Evolutionary conservation across 2,329 filamentous ascomycete species (phyloP).

Genomic region (Orbilia javanica): DNA sequence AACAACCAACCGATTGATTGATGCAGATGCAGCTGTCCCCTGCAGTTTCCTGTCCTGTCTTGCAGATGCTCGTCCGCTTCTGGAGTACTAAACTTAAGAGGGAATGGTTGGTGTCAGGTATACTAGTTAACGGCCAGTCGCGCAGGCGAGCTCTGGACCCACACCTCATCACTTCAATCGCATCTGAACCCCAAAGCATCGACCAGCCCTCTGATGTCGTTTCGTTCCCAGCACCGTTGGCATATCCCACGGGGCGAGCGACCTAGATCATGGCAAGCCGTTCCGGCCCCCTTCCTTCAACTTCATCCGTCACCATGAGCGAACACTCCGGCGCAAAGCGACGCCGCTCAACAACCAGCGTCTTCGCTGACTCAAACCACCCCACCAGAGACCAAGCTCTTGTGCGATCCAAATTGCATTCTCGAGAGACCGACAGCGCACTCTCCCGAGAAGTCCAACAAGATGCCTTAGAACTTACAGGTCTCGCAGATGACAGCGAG

Average conservation of each 20-base stretch:
- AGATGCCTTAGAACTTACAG: constrained; percentile 44
- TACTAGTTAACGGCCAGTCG: too few species aligned
- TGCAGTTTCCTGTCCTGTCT: background rate
- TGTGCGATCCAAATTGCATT: background rate
- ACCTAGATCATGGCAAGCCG: background rate
- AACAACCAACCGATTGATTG: constrained; percentile 5
- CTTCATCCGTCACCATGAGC: background rate
- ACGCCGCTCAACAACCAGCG: constrained; percentile 47
- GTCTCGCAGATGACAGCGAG: constrained; percentile 30
- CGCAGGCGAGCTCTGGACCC: background rate
- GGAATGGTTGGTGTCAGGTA: too few species aligned
- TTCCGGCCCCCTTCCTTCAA: background rate
- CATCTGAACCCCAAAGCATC: background rate
- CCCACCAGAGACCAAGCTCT: constrained; percentile 4
- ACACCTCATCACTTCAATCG: background rate
- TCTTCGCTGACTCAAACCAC: constrained; percentile 31
- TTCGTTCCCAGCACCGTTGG: background rate
- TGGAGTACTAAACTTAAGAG: too few species aligned
- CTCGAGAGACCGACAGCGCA: constrained; percentile 18
- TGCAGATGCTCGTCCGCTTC: background rate
- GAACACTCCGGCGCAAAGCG: constrained; percentile 10
- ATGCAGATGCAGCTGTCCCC: background rate
- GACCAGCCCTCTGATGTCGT: constrained; percentile 5
- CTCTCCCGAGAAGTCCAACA: constrained; percentile 49
- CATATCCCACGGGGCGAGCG: constrained; percentile 9